Conservation (phyloP, 2,329 filamentous ascomycete species). For the Colletotrichum cordylinicola region DNA sequence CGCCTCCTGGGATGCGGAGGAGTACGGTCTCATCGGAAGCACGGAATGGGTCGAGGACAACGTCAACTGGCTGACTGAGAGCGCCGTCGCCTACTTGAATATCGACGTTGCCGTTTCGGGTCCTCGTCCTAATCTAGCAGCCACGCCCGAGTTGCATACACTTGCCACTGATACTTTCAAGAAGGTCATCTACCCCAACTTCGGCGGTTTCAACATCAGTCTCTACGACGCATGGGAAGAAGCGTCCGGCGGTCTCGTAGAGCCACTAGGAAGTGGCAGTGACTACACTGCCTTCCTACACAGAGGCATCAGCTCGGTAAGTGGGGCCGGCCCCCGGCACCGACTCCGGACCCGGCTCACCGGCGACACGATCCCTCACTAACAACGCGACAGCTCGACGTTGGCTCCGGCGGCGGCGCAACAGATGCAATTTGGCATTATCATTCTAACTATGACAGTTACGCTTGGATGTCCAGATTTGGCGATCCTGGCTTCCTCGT, state of each 20-base stretch:
- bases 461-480: conserved; percentile 82
- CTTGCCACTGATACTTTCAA: conserved; percentile 67
- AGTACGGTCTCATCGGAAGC: conserved; percentile 81
- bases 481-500: conserved; percentile 72
- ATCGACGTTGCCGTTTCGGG: conserved; percentile 74
- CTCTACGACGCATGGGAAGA: conserved; percentile 48
- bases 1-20: conserved; percentile 74
- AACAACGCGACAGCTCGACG: conserved; percentile 54
- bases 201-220: conserved; percentile 52
- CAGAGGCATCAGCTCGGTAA: conserved; percentile 44
- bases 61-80: conserved; percentile 74
- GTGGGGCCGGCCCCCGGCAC: not conserved
- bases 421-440: conserved; percentile 73
- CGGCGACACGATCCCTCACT: conserved; percentile 32
- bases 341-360: conserved; percentile 1
- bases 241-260: conserved; percentile 40
- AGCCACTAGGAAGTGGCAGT: conserved; percentile 68
- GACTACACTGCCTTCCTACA: conserved; percentile 74
- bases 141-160: conserved; percentile 72
- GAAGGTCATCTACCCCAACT: conserved; percentile 63
- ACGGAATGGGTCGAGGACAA: conserved; percentile 91
- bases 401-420: conserved; percentile 52
- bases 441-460: conserved; percentile 87
- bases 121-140: conserved; percentile 58
- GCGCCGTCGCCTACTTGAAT: conserved; percentile 80